Evolutionary conservation across 306 rosid species (phyloP).

Genomic region (Acmispon strigosus): DNA sequence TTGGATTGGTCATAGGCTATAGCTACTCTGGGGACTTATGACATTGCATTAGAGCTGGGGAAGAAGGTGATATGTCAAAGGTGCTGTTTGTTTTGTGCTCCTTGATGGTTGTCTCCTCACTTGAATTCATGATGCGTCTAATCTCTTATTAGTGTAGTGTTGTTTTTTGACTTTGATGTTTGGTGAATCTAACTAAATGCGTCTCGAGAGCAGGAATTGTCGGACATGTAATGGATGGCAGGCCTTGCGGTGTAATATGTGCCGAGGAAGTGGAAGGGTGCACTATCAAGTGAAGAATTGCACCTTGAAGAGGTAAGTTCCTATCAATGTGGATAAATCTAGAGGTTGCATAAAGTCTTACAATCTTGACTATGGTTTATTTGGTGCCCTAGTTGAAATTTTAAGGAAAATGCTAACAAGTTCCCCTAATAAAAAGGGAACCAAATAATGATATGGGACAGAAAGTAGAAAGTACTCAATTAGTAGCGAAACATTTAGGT

Average conservation of each 20-base stretch:
- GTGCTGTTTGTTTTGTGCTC: conserved; percentile 32
- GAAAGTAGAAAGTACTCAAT: too few species aligned
- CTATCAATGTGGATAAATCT: conserved; percentile 14
- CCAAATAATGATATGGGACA: too few species aligned
- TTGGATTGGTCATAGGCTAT: conserved; percentile 54
- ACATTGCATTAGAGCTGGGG: conserved; percentile 83
- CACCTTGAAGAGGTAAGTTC: conserved; percentile 51
- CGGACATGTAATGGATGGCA: conserved; percentile 89
- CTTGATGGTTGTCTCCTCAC: conserved; percentile 12
- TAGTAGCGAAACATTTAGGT: too few species aligned
- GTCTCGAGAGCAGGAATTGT: conserved; percentile 59
- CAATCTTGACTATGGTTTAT: background rate
- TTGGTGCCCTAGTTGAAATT: background rate
- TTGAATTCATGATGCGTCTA: background rate
- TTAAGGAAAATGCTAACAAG: too few species aligned
- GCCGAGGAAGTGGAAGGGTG: conserved; percentile 87
- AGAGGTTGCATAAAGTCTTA: conserved; percentile 5
- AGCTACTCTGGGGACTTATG: conserved; percentile 94
- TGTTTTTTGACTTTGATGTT: conserved; percentile 8
- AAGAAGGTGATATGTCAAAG: conserved; percentile 91
- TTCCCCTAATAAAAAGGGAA: too few species aligned
- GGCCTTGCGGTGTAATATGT: conserved; percentile 84
- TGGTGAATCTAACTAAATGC: conserved; percentile 20
- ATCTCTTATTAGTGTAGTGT: background rate
- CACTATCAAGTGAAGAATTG: conserved; percentile 85